Base-by-base conservation (phyloP, 345 rosid genomes). In the Tarenaya hassleriana region DNA sequence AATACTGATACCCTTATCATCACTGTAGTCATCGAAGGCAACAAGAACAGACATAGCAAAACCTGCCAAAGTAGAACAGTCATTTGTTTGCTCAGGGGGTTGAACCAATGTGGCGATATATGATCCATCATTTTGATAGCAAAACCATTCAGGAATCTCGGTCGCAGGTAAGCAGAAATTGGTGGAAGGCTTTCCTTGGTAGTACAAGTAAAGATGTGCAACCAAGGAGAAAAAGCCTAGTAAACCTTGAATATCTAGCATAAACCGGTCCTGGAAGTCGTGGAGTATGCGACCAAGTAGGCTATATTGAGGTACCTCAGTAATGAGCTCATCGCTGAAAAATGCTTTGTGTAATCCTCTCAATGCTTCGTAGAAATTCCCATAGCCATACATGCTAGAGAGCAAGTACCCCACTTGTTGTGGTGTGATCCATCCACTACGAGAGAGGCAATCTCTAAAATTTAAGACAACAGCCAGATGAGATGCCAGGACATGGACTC, bases 101-200 rank as follows among this genome's bases (percentile, higher is more conserved):
- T 50, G 55, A 17, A 50, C 17, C 16, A 18, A 4, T 34, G 15
- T 31, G 29, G 33, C 33, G 20, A 37, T 51, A 34, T 11, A 50
- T 18, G 55, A 50, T 7, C 42, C 55, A 34, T 50, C 35, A 11
- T 42, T 50, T 18, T 50, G 55, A 32, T 50, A 42, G 41, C 42
- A 34, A 34, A 50, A 50, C 55, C 55, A 50, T 17, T 50, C 55
- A 50, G 55, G 55, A 34, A 50, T 50, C 16, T 50, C 42, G 8
- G 2, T 12, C 29, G 16, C 41, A 1, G 55, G 55, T 34, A 50
- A 50, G 42, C 55, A 50, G 55, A 50, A 50, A 50, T n/a, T 50
- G 17, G 55, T 50, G 13, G 55, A 50, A 50, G 55, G 55, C 42
- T 50, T 50, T 34, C 55, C 55, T 34, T 50, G 55, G 17, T 50